Evolutionary conservation across 2,329 filamentous ascomycete genomes (phyloP), one percentile per base, ranked within the genome.

Genomic region (Pseudogymnoascus sp.): DNA sequence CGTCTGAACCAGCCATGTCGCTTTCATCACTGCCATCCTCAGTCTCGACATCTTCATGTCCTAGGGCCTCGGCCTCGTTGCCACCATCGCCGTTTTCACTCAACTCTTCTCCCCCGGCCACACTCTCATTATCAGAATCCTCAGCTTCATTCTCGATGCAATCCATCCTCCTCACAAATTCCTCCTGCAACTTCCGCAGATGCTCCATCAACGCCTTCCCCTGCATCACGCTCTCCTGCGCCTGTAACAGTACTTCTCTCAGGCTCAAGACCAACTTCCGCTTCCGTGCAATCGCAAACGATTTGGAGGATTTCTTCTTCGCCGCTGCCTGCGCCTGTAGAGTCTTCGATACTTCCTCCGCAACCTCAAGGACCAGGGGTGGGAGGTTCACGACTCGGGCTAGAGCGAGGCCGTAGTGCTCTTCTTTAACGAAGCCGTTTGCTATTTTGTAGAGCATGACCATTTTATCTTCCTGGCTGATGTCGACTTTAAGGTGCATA

Each of bases 371-470:
- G 2, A 96, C 84, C 1, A 77, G 76, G 0, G 81, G 73, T 0
- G 93, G 92, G 6, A 96, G 81, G 0, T 89, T 87, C 23, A 95
- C 81, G 0, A 92, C 83, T 34, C 85, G 85, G 0, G 93, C 92
- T 3, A 97, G 81, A 0, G 87, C 82, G n/a, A 97, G 82, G 0
- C 95, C 95, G 71, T 99, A 99, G 69, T 92, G 86, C 54, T 85
- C 79, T 63, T 91, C 86, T 64, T 85, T 77, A 0, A 90, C 84
- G 0, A 83, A 84, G 0, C 95, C 93, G 13, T 88, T 83, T 0
- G 84, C 81, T 39, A 97, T 83, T 67, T 87, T 93, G 77, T 98
- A 98, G 0, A 95, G 79, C 92, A 98, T 97, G 0, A 83, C 90
- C 77, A 96, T 90, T 37, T 83, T 85, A 2, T 81, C 78, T 2